Percentiles rank a stretch among this genome's conserved stretches.
Evolutionary conservation across 139 green algal genomes (phyloP).

Genomic region (Nannochloris sp.): DNA sequence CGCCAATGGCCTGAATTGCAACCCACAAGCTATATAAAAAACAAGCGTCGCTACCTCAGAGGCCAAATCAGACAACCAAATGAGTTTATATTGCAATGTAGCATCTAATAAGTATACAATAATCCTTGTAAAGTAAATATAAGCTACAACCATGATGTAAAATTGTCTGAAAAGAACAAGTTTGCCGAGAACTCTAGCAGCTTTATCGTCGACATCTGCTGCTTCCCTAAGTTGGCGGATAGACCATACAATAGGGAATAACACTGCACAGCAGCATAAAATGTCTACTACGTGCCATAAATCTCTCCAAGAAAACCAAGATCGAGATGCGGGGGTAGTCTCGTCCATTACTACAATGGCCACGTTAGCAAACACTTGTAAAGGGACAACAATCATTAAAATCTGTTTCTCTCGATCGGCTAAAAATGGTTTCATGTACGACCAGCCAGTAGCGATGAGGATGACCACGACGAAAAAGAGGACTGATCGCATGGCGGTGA

Average conservation of each 20-base stretch:
- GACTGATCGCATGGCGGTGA: conserved; percentile 81
- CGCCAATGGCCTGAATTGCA: conserved; percentile 62
- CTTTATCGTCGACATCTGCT: conserved; percentile 61
- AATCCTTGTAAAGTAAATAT: conserved; percentile 98
- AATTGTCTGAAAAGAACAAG: conserved; percentile 93
- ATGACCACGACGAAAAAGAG: conserved; percentile 92
- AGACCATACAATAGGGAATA: conserved; percentile 98
- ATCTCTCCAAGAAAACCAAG: conserved; percentile 92
- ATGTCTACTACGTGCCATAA: conserved; percentile 96
- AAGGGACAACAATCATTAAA: conserved; percentile 88
- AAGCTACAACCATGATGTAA: conserved; percentile 89
- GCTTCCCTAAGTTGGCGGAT: conserved; percentile 86
- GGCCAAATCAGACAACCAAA: conserved; percentile 63
- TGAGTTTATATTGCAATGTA: conserved; percentile 65
- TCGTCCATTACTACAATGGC: conserved; percentile 88
- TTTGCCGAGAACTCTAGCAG: conserved; percentile 63
- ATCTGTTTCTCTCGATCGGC: conserved; percentile 80
- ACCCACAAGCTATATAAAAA: conserved; percentile 83
- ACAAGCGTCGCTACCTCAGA: conserved; percentile 74
- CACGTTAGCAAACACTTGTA: conserved; percentile 92
- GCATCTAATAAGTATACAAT: conserved; percentile 89
- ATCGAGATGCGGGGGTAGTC: conserved; percentile 56
- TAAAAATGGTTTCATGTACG: conserved; percentile 92
- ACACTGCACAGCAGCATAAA: conserved; percentile 94
- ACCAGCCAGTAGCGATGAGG: conserved; percentile 80